Evolutionary conservation across 139 green algal genomes (phyloP).

Genomic region (Volvox reticuliferus): DNA sequence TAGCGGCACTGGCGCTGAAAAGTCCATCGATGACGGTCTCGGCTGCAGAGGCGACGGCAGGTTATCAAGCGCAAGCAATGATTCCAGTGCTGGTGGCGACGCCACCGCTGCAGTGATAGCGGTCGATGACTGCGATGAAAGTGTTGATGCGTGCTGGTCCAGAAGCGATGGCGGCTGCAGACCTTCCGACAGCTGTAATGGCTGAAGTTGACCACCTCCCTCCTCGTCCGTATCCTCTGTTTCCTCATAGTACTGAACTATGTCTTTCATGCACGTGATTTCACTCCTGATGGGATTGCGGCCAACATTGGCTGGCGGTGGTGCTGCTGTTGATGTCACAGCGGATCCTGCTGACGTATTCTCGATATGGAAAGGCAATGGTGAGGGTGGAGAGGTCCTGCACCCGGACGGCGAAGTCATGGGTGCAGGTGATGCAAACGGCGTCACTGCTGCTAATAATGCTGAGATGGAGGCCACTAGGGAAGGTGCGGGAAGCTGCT

Average conservation of each 20-base stretch:
- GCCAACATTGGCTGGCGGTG: background rate
- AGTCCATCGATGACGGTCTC: background rate
- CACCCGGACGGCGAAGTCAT: background rate
- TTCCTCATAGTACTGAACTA: background rate
- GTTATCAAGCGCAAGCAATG: background rate
- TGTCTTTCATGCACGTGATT: background rate
- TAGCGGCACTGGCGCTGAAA: background rate
- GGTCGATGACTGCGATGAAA: background rate
- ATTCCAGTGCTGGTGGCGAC: background rate
- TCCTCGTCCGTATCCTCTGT: background rate
- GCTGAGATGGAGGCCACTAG: background rate
- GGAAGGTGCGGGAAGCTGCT: background rate
- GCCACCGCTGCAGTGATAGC: background rate
- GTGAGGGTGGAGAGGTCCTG: background rate
- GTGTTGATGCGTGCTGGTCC: background rate
- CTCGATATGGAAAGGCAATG: background rate
- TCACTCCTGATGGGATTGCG: background rate
- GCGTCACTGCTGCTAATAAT: background rate
- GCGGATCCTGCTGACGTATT: background rate
- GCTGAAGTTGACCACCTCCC: background rate
- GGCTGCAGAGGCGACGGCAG: slow-evolving; percentile 9
- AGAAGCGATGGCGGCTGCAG: background rate
- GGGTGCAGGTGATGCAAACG: background rate
- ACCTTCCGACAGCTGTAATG: background rate
- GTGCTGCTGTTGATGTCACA: background rate